Evolutionary conservation across 2,329 filamentous ascomycete genomes (phyloP).

Genomic region (Sclerotinia trifoliorum): DNA sequence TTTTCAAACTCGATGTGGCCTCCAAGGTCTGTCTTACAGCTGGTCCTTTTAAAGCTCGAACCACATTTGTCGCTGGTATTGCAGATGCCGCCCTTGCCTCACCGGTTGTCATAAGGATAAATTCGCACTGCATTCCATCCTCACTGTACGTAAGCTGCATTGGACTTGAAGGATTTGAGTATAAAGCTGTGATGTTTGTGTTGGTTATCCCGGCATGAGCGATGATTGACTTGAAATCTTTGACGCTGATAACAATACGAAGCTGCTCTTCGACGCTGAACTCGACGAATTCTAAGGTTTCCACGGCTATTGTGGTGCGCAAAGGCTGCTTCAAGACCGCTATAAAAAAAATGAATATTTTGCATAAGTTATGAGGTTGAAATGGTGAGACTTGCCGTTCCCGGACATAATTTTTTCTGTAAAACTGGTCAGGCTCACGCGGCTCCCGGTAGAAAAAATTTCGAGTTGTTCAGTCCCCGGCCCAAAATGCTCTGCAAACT

Average conservation of each 20-base stretch:
- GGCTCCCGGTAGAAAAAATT: conserved; percentile 67
- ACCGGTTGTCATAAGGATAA: conserved; percentile 79
- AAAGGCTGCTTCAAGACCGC: conserved; percentile 77
- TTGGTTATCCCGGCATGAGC: conserved; percentile 70
- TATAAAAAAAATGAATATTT: conserved; percentile 38
- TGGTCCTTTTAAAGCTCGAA: conserved; percentile 35
- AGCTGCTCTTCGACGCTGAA: conserved; percentile 72
- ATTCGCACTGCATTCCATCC: conserved; percentile 70
- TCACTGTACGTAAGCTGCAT: conserved; percentile 70
- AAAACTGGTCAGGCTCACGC: conserved; percentile 75
- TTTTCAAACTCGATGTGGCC: conserved; percentile 34
- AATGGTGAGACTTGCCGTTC: conserved; percentile 47
- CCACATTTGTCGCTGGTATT: conserved; percentile 33
- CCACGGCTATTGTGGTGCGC: conserved; percentile 75
- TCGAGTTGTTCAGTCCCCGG: conserved; percentile 79
- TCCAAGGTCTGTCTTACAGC: conserved; percentile 36
- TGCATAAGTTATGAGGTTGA: conserved; percentile 22
- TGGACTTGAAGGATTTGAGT: conserved; percentile 69
- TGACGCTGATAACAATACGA: conserved; percentile 78
- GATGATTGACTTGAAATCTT: conserved; percentile 78
- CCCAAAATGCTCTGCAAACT: conserved; percentile 78
- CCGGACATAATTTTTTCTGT: conserved; percentile 75
- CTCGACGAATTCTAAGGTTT: conserved; percentile 73
- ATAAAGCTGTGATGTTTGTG: conserved; percentile 64
- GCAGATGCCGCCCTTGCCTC: conserved; percentile 46